These are phyloP conservation scores for Candida odintsovae DNA, from an alignment of 805 yeast species.

Conservation along the genomic window DNA sequence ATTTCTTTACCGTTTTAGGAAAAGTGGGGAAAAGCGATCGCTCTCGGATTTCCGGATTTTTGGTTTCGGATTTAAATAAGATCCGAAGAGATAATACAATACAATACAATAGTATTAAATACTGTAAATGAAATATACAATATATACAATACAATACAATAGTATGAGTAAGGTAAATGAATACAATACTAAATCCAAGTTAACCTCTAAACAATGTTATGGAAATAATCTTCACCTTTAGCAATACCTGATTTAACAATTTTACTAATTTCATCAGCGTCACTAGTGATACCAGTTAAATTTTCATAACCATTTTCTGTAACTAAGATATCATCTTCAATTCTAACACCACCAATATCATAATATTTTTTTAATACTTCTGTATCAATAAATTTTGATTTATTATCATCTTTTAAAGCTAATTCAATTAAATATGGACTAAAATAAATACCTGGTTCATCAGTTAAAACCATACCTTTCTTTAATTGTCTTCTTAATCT, in stretches of 20 bases:
- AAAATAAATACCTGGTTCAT: constrained; percentile 94
- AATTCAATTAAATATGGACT: constrained; percentile 74
- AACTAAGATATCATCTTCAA: constrained; percentile 87
- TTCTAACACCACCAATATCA: constrained; percentile 95
- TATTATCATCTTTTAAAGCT: constrained; percentile 39
- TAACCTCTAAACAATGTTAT: constrained; percentile 29
- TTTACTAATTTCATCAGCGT: constrained; percentile 73
- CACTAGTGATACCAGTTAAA: constrained; percentile 76
- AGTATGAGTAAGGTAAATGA: too few species aligned
- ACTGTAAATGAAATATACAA: too few species aligned
- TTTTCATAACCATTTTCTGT: constrained; percentile 75
- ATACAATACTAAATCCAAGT: too few species aligned
- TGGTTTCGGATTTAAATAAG: too few species aligned
- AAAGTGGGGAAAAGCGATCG: not conserved
- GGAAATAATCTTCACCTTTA: constrained; percentile 61
- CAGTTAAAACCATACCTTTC: constrained; percentile 81
- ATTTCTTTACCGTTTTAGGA: too few species aligned
- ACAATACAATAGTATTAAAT: too few species aligned
- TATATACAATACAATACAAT: too few species aligned
- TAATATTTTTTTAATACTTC: constrained; percentile 70
- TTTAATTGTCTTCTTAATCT: constrained; percentile 72
- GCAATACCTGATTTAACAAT: constrained; percentile 68
- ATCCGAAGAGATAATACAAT: too few species aligned
- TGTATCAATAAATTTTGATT: constrained; percentile 41
- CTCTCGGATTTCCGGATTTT: not conserved